phyloP scores from a whole-genome alignment of 176 grass and related monocot genomes.

The Oryza meridionalis region DNA sequence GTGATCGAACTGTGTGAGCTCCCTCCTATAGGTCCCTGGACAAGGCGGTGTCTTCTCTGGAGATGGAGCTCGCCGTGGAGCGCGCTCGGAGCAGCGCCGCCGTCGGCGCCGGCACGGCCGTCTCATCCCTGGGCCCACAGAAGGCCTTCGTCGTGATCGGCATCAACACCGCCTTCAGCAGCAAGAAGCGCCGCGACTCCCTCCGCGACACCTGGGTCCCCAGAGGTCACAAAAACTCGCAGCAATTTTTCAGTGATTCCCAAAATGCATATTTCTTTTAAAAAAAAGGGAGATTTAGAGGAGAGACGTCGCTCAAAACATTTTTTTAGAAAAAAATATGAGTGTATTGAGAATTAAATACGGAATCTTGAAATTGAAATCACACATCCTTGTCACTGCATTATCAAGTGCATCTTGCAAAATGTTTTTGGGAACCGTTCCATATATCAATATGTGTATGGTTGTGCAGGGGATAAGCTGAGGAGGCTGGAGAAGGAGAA shows the following conservation, averaged over 20 bases:
- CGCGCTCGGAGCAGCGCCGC: constrained; percentile 39
- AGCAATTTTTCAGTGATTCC: no score
- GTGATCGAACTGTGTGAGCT: background rate
- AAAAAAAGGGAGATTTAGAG: no score
- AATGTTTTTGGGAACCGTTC: no score
- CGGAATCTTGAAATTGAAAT: no score
- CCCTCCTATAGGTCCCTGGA: constrained; percentile 54
- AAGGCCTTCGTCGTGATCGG: constrained; percentile 89
- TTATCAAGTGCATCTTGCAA: no score
- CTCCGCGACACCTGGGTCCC: constrained; percentile 89
- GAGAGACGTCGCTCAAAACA: no score
- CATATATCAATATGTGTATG: no score
- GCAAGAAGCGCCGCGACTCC: constrained; percentile 76
- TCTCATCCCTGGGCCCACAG: constrained; percentile 32
- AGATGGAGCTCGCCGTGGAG: constrained; percentile 70
- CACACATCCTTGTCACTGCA: no score
- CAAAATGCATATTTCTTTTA: no score
- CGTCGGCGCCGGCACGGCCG: constrained; percentile 23
- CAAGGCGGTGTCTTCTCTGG: constrained; percentile 75
- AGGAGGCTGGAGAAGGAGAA: constrained; percentile 78
- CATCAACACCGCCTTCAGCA: constrained; percentile 90
- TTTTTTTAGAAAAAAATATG: no score
- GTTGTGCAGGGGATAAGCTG: constrained; percentile 61
- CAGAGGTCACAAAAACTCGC: constrained; percentile 35
- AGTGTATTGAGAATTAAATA: no score